Base-by-base conservation (phyloP, 2,329 filamentous ascomycete genomes). In the Ciborinia camelliae region DNA sequence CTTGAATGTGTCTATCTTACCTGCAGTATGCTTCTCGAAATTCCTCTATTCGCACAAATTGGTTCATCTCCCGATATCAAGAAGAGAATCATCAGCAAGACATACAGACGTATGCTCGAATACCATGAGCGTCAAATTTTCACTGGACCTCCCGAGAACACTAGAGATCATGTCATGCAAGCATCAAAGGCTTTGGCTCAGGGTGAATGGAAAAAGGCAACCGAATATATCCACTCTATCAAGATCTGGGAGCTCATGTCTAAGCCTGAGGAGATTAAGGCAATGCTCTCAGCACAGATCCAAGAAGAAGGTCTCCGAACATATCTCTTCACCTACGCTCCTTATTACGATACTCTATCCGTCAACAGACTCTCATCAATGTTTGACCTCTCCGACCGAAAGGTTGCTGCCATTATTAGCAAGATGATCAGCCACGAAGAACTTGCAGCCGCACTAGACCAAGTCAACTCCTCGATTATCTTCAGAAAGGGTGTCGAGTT, bases 351-450 rank as follows among this genome's bases (percentile, higher is more conserved):
- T 81, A 98, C 95, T 28, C 87, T 99, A 66, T 89, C 92, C 67
- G 84, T 97, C 72, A 83, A 86, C 71, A 96, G 93, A 30, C 85
- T 99, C 67, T 89, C 92, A 68, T 83, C 82, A 71, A 99, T 99
- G 95, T 99, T 99, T 78, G 95, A 99, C 80, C 88, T 99, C 30
- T 86, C 93, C 65, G 82, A 89, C 72, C 86, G 89, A 80, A 98
- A 98, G 85, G 93, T 97, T 60, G 84, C 90, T n/a, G 92, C 95
- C 43, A 88, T 99, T 64, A 88, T 99, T 75, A 96, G 92, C 84
- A 96, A 96, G 83, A 99, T 99, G 95, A 98, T 99, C 78, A 96
- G 92, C 74, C 95, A 99, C 82, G 95, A 99, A 80, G 95, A 99
- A 79, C 88, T 99, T 58, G 91, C 91, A 12, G 95, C 95, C 51